Evolutionary conservation across 2,329 filamentous ascomycete genomes (phyloP).

Genomic region (Pseudopyricularia cyperi): DNA sequence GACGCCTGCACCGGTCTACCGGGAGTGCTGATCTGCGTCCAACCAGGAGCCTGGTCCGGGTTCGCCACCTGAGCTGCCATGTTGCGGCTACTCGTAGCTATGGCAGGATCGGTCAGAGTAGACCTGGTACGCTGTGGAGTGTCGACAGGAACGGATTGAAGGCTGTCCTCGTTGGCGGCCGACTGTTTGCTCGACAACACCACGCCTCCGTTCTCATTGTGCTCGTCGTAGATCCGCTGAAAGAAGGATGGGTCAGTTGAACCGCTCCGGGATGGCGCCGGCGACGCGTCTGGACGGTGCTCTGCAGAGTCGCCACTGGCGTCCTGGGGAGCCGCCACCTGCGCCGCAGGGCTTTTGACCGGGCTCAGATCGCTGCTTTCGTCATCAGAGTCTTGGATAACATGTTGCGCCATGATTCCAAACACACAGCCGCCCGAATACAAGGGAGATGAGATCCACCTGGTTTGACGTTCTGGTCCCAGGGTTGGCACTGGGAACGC

Average conservation of each 20-base stretch:
- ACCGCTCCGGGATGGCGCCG: slow-evolving; percentile 9
- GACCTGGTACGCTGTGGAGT: neutral
- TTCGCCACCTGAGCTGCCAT: slow-evolving; percentile 5
- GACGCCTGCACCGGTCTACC: slow-evolving; percentile 9
- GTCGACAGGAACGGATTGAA: neutral
- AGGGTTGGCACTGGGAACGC: neutral
- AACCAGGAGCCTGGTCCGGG: slow-evolving; percentile 10
- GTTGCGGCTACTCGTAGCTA: slow-evolving; percentile 2
- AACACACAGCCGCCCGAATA: neutral
- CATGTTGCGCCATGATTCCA: slow-evolving; percentile 13
- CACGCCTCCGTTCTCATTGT: slow-evolving; percentile 10
- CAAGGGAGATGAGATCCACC: neutral
- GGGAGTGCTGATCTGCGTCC: slow-evolving; percentile 21
- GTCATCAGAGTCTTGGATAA: slow-evolving; percentile 20
- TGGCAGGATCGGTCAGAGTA: neutral
- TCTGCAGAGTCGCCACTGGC: neutral
- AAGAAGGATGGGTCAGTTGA: slow-evolving; percentile 37
- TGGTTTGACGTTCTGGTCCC: neutral
- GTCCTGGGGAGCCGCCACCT: neutral
- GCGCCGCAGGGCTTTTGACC: slow-evolving; percentile 5
- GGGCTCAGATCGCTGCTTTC: slow-evolving; percentile 15
- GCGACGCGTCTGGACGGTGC: neutral
- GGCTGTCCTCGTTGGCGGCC: neutral
- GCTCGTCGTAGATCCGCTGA: slow-evolving; percentile 31
- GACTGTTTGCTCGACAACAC: neutral